Evolutionary conservation across 352 stramenopile species (phyloP).

Genomic region (Thraustochytrium striatum): DNA sequence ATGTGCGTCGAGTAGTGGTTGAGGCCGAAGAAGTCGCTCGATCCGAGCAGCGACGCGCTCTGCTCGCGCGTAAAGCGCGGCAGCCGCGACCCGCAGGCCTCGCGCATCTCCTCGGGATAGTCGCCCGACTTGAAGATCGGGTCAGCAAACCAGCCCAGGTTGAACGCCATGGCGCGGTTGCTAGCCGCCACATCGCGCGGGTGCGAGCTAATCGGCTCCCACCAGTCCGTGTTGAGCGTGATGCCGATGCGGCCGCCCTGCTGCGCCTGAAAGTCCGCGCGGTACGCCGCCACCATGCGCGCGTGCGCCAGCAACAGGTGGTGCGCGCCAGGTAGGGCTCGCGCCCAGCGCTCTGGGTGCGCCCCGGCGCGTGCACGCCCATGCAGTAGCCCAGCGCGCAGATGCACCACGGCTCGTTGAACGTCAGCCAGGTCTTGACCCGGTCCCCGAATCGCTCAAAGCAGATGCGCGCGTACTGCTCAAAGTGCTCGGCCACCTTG

Average conservation of each 20-base stretch:
- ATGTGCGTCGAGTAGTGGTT: slow-evolving; percentile 83
- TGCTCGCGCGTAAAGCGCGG: slow-evolving; percentile 80
- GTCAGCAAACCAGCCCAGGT: slow-evolving; percentile 83
- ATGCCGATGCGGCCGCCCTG: slow-evolving; percentile 77
- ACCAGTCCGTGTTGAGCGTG: slow-evolving; percentile 79
- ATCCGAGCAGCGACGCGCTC: slow-evolving; percentile 66
- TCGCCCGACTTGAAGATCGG: slow-evolving; percentile 80
- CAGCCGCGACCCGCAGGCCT: slow-evolving; percentile 71
- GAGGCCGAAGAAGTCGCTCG: slow-evolving; percentile 85
- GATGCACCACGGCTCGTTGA: slow-evolving; percentile 88
- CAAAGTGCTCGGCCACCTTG: slow-evolving; percentile 66
- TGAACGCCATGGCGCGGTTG: slow-evolving; percentile 74
- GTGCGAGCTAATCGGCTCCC: slow-evolving; percentile 65
- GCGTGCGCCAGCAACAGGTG: slow-evolving; percentile 84
- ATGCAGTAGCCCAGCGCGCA: slow-evolving; percentile 75
- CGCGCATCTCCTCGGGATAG: slow-evolving; percentile 83
- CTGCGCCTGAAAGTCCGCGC: slow-evolving; percentile 64
- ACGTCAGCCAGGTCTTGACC: slow-evolving; percentile 87
- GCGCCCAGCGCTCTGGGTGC: slow-evolving; percentile 44
- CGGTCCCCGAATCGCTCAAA: slow-evolving; percentile 82
- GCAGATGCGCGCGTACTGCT: slow-evolving; percentile 77
- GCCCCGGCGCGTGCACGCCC: slow-evolving; percentile 72
- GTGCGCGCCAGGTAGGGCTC: slow-evolving; percentile 77
- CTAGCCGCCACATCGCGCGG: slow-evolving; percentile 65
- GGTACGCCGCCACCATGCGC: slow-evolving; percentile 72